phyloP scores from a whole-genome alignment of 805 yeast genomes.

The Lachancea waltii region DNA sequence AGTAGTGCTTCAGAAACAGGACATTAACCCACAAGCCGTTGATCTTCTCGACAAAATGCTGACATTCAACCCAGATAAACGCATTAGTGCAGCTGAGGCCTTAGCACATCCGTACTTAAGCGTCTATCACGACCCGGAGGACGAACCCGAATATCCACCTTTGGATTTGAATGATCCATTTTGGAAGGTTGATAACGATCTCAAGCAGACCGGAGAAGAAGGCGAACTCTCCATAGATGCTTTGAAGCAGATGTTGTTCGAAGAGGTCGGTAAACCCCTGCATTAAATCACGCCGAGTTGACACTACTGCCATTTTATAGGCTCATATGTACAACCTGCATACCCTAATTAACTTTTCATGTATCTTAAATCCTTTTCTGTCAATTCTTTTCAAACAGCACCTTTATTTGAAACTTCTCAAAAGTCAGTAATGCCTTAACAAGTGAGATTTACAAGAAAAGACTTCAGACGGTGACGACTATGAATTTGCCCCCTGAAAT shows the following conservation, averaged over 20 bases:
- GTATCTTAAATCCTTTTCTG: too few relatives aligned
- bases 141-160: constrained; percentile 50
- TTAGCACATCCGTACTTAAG: constrained; percentile 65
- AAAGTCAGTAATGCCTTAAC: not conserved
- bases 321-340: too few relatives aligned
- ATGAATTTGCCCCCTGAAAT: constrained; percentile 46
- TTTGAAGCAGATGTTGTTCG: constrained; percentile 67
- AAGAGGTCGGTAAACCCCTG: constrained; percentile 62
- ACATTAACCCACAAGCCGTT: constrained; percentile 40
- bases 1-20: constrained; percentile 21
- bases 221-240: constrained; percentile 70
- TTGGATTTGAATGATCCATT: constrained; percentile 33
- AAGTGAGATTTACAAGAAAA: too few relatives aligned
- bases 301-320: not conserved
- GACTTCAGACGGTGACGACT: not conserved
- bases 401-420: not conserved
- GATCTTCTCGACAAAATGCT: constrained; percentile 64
- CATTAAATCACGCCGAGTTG: constrained; percentile 13
- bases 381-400: not conserved
- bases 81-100: constrained; percentile 71
- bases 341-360: too few relatives aligned
- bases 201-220: constrained; percentile 38
- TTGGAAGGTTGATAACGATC: constrained; percentile 38
- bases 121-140: constrained; percentile 63
- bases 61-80: constrained; percentile 66